phyloP scores from a whole-genome alignment of 2,329 filamentous ascomycete genomes.

The Aspergillus felis region DNA sequence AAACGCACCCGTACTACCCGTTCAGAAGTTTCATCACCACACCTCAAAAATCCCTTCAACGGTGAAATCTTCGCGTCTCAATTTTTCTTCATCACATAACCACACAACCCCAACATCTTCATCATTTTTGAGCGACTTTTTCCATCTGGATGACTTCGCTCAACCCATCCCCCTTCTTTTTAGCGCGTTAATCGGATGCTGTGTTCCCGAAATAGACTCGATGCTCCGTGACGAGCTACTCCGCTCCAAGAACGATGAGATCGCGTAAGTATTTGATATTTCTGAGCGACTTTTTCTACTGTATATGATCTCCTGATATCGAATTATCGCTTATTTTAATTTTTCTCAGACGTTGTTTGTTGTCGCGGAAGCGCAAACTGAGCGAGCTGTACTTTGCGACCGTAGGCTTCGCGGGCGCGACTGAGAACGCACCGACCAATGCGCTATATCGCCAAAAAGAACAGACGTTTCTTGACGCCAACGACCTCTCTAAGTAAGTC shows the following conservation, averaged over 20 bases:
- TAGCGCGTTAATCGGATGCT: slow-evolving; percentile 49
- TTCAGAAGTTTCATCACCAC: slow-evolving; percentile 21
- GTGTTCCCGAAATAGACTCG: slow-evolving; percentile 45
- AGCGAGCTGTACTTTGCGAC: slow-evolving; percentile 82
- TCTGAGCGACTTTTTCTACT: slow-evolving; percentile 23
- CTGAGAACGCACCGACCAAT: slow-evolving; percentile 55
- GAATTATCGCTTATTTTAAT: slow-evolving; percentile 34
- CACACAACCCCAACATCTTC: slow-evolving; percentile 38
- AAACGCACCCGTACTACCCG: slow-evolving; percentile 18
- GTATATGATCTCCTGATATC: slow-evolving; percentile 12
- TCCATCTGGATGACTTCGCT: slow-evolving; percentile 41
- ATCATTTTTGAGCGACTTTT: slow-evolving; percentile 45
- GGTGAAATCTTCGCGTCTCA: slow-evolving; percentile 26
- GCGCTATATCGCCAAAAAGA: slow-evolving; percentile 48
- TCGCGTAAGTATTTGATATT: slow-evolving; percentile 44
- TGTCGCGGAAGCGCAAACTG: slow-evolving; percentile 86
- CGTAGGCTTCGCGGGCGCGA: slow-evolving; percentile 49
- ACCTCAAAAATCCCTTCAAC: slow-evolving; percentile 32
- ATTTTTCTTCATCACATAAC: slow-evolving; percentile 33
- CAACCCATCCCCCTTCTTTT: slow-evolving; percentile 37
- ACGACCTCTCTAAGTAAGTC: slow-evolving; percentile 56
- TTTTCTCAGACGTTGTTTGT: slow-evolving; percentile 53
- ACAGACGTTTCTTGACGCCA: slow-evolving; percentile 53
- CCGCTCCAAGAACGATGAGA: slow-evolving; percentile 49
- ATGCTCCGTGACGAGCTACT: slow-evolving; percentile 50